Evolutionary conservation across 257 asterid genomes (phyloP), one percentile per base, ranked within the genome.

Genomic region (Paraleonurus japonicus): DNA sequence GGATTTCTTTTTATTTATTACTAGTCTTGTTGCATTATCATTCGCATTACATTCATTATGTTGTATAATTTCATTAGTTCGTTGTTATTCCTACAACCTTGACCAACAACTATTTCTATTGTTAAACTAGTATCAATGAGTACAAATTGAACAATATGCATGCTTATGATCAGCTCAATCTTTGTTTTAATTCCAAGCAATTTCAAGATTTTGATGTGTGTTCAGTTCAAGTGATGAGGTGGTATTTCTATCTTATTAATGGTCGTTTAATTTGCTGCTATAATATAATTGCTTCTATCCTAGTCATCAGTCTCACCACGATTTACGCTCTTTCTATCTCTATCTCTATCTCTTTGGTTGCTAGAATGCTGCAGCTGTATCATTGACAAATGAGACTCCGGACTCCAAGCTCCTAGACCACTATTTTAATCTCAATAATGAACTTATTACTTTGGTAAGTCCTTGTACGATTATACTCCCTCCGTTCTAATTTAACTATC

Each of bases 381-480:
- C 73, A 67, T 16, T 57, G 2, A 76, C 26, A 5, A 51, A 26
- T 61, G 82, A 70, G 53, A 71, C 79, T 20, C 71, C 81, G 12
- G 84, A 83, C 76, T 67, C 83, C 30, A 90, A 88, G 79, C 89
- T 83, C 58, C 71, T 79, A 11, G 69, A 71, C 79, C 83, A 89
- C 16, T 89, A 83, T 57, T 79, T 83, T 2, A 88, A 84, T 32
- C 79, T 88, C 27, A 84, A 78, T 76, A 78, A 81, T 54, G 85
- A 83, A 53, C 81, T 84, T n/a, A 87, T 84, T 15, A 62, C 73
- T 58, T 60, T 88, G 78, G 98, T 89, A 76, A 88, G 96, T 76
- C 20, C 68, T 54, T 43, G 27, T 67, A 35, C 6, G 12, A 35
- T 35, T 35, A 35, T 35, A 35, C 0, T 35, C 9, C 5, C 33